phyloP scores from a whole-genome alignment of 805 yeast species.

The Starmerella sp. region DNA sequence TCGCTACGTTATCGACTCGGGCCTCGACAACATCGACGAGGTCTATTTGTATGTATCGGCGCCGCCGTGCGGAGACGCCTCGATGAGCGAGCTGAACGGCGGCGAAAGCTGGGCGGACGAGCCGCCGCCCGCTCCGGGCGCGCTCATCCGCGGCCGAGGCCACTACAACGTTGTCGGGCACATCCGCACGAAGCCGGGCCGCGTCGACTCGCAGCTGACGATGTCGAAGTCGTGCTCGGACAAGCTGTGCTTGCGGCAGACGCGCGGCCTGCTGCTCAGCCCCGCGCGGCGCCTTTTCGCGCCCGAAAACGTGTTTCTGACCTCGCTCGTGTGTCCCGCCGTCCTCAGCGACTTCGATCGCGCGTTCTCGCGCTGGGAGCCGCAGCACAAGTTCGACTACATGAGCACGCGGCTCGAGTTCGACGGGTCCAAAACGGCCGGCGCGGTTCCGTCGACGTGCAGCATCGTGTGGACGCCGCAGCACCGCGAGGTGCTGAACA shows the following conservation, averaged over 20 bases:
- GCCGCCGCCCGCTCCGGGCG: constrained; percentile 6
- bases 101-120: constrained; percentile 12
- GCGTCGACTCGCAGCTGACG: constrained; percentile 62
- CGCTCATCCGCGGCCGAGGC: constrained; percentile 19
- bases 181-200: constrained; percentile 88
- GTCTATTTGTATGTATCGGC: constrained; percentile 15
- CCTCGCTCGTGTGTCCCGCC: constrained; percentile 25
- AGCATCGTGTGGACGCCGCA: constrained; percentile 18
- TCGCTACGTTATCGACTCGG: constrained; percentile 34
- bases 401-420: constrained; percentile 9
- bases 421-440: constrained; percentile 9
- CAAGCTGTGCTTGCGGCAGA: constrained; percentile 57
- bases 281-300: constrained; percentile 22
- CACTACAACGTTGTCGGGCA: constrained; percentile 35
- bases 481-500: constrained; percentile 19
- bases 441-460: constrained; percentile 15
- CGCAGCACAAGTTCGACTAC: constrained; percentile 14
- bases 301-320: constrained; percentile 23
- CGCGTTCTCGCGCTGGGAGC: constrained; percentile 26
- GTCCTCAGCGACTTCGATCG: constrained; percentile 24
- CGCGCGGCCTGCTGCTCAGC: constrained; percentile 28
- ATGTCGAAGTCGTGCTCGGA: constrained; percentile 83
- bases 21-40: constrained; percentile 15
- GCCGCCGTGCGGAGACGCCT: constrained; percentile 28
- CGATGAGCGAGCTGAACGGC: constrained; percentile 46